Evolutionary conservation across 352 stramenopile species (phyloP), one percentile per base, ranked within the genome.

Genomic region (Globisporangium canariense): DNA sequence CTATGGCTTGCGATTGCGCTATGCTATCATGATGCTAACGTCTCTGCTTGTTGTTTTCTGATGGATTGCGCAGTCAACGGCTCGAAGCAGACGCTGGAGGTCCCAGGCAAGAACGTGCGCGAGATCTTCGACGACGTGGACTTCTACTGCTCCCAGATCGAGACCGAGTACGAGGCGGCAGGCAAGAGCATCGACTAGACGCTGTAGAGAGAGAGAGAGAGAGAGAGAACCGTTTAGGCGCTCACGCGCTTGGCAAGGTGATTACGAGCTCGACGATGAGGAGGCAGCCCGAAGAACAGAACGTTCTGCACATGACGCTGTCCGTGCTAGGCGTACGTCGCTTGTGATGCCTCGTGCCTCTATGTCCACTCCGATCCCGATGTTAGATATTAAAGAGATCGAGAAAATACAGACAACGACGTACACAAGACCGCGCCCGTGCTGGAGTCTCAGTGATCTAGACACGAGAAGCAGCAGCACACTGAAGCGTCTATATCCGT

Each of bases 111-210:
- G 71, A 86, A 89, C 49, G 81, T 94, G 49, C 76, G 80, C 65
- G 86, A 91, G 38, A 94, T 94, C 69, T 92, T 93, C 59, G 86
- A 93, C 28, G 81, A 93, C 28, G 69, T 94, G 53, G 86, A 94
- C 68, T 88, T 81, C 55, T 84, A 86, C 71, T 94, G 86, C 79
- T 88, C 83, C 55, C 82, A 90, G 74, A 94, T 94, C 62, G 86
- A 94, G 73, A 84, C 86, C 58, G 84, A 94, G 71, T 91, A 93
- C 69, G 86, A 94, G 73, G 71, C 78, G 62, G 67, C 83, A 67
- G 86, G 86, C 72, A 94, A 94, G 80, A 68, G 58, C 66, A 93
- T 94, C 66, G 86, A 94, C 63, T 93, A 91, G 75, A 36, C 32
- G 32, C 32, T 36, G 32, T 36, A 36, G 32, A 36, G 32, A 36